Evolutionary conservation across 2,329 filamentous ascomycete species (phyloP).

Genomic region (Beauveria asiatica): DNA sequence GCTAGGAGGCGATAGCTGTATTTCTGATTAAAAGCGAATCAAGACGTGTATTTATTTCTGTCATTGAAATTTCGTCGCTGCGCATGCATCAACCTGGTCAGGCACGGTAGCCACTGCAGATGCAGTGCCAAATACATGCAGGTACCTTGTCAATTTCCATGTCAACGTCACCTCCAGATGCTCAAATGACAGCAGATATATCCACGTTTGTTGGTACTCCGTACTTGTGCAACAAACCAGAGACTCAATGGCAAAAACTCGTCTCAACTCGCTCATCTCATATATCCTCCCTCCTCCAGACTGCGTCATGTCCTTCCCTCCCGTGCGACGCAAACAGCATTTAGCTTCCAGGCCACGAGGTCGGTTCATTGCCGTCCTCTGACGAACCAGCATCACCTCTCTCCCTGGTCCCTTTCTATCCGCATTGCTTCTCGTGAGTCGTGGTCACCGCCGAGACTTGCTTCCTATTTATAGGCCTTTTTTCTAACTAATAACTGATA

Average conservation of each 20-base stretch:
- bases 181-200: too few relatives aligned
- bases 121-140: neutral
- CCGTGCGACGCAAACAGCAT: conserved; percentile 1
- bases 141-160: too few relatives aligned
- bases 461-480: neutral
- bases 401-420: neutral
- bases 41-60: too few relatives aligned
- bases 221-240: neutral
- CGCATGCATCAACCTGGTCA: neutral
- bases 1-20: too few relatives aligned
- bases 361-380: neutral
- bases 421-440: neutral
- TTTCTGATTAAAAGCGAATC: too few relatives aligned
- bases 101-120: neutral
- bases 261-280: neutral
- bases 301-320: neutral
- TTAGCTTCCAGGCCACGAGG: neutral
- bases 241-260: neutral
- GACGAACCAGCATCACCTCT: neutral
- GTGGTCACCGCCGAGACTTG: neutral
- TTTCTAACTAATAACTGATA: too few relatives aligned
- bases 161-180: too few relatives aligned
- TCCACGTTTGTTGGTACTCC: neutral
- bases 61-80: neutral
- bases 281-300: neutral